Evolutionary conservation across 352 stramenopile species (phyloP).

Genomic region (Phytopythium mirpurense): DNA sequence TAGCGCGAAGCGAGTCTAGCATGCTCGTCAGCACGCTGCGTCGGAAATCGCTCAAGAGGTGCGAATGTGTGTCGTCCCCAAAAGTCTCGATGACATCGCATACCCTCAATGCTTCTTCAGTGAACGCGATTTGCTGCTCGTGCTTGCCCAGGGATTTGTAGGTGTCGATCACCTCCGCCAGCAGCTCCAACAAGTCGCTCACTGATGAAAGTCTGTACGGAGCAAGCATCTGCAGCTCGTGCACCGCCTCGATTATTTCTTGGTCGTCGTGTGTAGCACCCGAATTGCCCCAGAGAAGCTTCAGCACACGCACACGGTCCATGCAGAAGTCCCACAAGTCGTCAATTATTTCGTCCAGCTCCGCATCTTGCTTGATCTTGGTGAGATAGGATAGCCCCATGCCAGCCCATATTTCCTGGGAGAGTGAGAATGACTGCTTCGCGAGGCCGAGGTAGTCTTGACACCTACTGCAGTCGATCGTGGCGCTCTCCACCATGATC

Average conservation of each 20-base stretch:
- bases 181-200: conserved; percentile 35
- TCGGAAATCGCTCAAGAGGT: conserved; percentile 29
- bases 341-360: conserved; percentile 70
- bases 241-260: conserved; percentile 44
- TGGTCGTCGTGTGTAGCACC: conserved; percentile 8
- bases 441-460: conserved; percentile 51
- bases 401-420: conserved; percentile 47
- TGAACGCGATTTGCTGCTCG: conserved; percentile 35
- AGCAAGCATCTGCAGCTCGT: conserved; percentile 69
- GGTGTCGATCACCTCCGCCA: conserved; percentile 43
- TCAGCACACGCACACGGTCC: conserved; percentile 53
- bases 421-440: conserved; percentile 44
- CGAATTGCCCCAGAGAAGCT: conserved; percentile 15
- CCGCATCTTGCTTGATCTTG: conserved; percentile 52
- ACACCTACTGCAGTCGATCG: conserved; percentile 38
- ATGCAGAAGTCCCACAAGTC: conserved; percentile 79
- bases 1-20: conserved; percentile 37
- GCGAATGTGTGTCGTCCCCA: conserved; percentile 19
- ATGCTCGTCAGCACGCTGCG: conserved; percentile 39
- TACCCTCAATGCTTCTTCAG: conserved; percentile 53
- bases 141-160: conserved; percentile 31
- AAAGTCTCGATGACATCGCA: conserved; percentile 43
- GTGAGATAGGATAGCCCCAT: conserved; percentile 64
- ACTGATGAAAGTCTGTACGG: conserved; percentile 53
- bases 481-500: conserved; percentile 50